Conservation (phyloP, 2,329 filamentous ascomycete genomes). For the Colletotrichum simmondsii region DNA sequence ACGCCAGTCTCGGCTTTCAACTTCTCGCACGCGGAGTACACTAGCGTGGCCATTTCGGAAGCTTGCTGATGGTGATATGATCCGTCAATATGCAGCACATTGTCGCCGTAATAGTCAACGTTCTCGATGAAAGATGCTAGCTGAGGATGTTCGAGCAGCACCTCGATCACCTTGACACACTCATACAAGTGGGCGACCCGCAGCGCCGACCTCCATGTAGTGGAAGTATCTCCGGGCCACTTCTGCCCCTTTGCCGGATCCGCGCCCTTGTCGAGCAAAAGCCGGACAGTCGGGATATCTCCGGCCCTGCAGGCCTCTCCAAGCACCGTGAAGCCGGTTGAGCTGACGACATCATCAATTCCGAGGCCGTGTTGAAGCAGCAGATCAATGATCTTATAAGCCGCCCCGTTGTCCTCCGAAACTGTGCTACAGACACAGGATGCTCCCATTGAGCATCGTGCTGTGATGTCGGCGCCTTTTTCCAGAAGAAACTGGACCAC, state of each 20-base stretch:
- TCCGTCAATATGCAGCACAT: constrained; percentile 17
- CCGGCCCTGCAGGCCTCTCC: constrained; percentile 33
- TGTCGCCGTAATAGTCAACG: constrained; percentile 33
- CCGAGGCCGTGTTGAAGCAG: constrained; percentile 37
- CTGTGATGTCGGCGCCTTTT: constrained; percentile 35
- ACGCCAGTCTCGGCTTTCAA: constrained; percentile 31
- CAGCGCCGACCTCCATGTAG: constrained; percentile 35
- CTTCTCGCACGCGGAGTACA: constrained; percentile 32
- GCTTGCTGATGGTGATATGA: neutral
- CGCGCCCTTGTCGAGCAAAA: constrained; percentile 37
- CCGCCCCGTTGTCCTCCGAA: neutral
- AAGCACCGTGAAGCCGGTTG: constrained; percentile 34
- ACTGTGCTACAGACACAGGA: constrained; percentile 34
- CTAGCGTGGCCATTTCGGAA: neutral
- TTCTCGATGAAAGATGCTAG: constrained; percentile 33
- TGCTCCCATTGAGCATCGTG: neutral
- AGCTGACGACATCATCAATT: constrained; percentile 32
- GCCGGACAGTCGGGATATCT: constrained; percentile 32
- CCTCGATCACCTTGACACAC: constrained; percentile 23
- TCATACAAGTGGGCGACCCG: constrained; percentile 12
- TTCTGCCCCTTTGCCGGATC: constrained; percentile 35
- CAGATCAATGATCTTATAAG: constrained; percentile 30
- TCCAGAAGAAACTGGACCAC: constrained; percentile 36
- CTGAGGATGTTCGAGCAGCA: constrained; percentile 34
- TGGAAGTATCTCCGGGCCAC: neutral